Conservation (phyloP, 2,329 filamentous ascomycete genomes). For the Lachnellula willkommii region DNA sequence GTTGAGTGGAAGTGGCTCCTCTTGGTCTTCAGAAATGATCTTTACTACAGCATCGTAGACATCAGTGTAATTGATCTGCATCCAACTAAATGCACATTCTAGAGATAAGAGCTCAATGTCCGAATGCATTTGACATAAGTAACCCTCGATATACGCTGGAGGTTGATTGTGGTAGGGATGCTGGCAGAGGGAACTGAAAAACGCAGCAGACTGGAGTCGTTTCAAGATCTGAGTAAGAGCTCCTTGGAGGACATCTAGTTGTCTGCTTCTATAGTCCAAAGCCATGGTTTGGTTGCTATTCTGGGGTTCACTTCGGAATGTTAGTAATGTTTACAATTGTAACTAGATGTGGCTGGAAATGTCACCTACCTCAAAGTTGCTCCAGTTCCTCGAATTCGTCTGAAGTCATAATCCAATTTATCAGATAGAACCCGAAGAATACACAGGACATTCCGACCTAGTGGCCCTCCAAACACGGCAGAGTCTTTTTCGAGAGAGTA, state of each 20-base stretch:
- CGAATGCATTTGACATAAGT: not conserved
- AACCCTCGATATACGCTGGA: not conserved
- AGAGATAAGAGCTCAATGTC: conserved; percentile 17
- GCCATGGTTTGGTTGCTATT: conserved; percentile 24
- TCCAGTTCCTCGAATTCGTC: conserved; percentile 9
- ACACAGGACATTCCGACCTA: conserved; percentile 16
- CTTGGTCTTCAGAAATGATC: conserved; percentile 24
- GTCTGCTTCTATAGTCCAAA: conserved; percentile 19
- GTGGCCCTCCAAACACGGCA: conserved; percentile 8
- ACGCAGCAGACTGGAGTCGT: not conserved
- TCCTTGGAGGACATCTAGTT: conserved; percentile 16
- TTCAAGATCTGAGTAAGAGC: conserved; percentile 7
- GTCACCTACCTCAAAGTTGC: conserved; percentile 7
- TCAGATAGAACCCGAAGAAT: conserved; percentile 12
- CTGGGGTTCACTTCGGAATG: conserved; percentile 12
- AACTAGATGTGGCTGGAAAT: not conserved
- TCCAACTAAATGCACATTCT: conserved; percentile 20
- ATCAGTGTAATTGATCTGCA: conserved; percentile 10
- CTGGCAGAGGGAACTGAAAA: conserved; percentile 10
- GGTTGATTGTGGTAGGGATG: not conserved
- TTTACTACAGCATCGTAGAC: conserved; percentile 6
- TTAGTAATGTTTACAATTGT: conserved; percentile 1
- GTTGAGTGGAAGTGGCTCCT: conserved; percentile 23
- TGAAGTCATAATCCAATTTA: conserved; percentile 20
- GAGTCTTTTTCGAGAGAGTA: conserved; percentile 18